phyloP scores from a whole-genome alignment of 108 stramenopile genomes.

The Skeletonema menzelii region DNA sequence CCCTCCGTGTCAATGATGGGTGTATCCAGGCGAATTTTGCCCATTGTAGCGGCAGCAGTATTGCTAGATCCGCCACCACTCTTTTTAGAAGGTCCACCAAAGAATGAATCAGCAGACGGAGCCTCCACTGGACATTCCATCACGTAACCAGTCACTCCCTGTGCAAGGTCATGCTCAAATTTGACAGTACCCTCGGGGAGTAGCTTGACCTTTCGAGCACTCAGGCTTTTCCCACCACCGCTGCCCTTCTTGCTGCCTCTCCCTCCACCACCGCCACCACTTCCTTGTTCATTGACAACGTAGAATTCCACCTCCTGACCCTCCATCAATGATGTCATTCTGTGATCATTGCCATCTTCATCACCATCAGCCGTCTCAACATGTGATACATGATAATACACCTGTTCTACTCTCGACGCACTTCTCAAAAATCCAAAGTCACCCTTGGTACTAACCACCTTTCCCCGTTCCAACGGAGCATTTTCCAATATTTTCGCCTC shows the following conservation, averaged over 20 bases:
- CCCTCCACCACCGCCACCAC: background rate
- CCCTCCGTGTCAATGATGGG: slow-evolving; percentile 29
- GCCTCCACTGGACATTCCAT: slow-evolving; percentile 51
- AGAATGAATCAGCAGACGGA: background rate
- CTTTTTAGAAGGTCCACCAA: background rate
- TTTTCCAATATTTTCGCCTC: slow-evolving; percentile 56
- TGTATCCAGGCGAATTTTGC: slow-evolving; percentile 48
- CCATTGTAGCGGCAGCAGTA: slow-evolving; percentile 22
- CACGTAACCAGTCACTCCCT: slow-evolving; percentile 71
- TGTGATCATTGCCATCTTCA: background rate
- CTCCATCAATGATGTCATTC: slow-evolving; percentile 11
- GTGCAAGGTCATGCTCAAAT: slow-evolving; percentile 61
- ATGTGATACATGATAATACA: slow-evolving; percentile 75
- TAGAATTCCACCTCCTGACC: slow-evolving; percentile 80
- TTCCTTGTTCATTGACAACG: slow-evolving; percentile 49
- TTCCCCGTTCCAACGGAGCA: slow-evolving; percentile 67
- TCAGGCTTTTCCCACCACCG: slow-evolving; percentile 28
- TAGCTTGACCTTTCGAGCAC: slow-evolving; percentile 62
- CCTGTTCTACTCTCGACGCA: slow-evolving; percentile 55
- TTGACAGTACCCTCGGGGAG: slow-evolving; percentile 67
- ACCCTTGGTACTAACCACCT: slow-evolving; percentile 60
- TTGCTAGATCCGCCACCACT: slow-evolving; percentile 19
- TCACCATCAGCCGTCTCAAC: slow-evolving; percentile 12
- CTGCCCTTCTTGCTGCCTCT: background rate
- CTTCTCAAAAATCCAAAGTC: slow-evolving; percentile 70